Evolutionary conservation across 1,284 basidiomycete genomes (phyloP).

Genomic region (Cutaneotrichosporon sp.): DNA sequence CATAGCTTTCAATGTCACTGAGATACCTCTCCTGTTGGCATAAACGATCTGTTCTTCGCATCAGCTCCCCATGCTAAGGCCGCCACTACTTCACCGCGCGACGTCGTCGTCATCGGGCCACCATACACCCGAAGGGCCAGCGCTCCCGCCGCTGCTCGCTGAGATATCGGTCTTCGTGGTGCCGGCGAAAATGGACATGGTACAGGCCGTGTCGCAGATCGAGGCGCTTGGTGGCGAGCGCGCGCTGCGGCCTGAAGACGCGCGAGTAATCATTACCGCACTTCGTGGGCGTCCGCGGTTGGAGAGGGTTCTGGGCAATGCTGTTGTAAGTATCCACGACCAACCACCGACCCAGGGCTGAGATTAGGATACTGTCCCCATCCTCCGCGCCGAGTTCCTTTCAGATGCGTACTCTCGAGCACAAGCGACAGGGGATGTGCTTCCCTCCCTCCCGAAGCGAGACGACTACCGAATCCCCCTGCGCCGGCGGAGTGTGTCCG

Average conservation of each 20-base stretch:
- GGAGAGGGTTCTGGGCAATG: slow-evolving; percentile 29
- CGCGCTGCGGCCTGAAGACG: slow-evolving; percentile 27
- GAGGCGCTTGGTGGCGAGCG: slow-evolving; percentile 45
- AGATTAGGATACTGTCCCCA: slow-evolving; percentile 29
- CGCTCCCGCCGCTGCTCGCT: slow-evolving; percentile 40
- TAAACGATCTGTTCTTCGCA: not conserved
- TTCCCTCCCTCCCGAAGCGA: slow-evolving; percentile 23
- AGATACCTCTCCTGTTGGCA: no score
- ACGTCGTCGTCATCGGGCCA: slow-evolving; percentile 1
- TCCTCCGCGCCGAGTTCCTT: slow-evolving; percentile 37
- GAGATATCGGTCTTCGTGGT: slow-evolving; percentile 46
- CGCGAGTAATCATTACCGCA: slow-evolving; percentile 40
- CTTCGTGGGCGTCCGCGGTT: slow-evolving; percentile 45
- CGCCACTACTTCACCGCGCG: not conserved
- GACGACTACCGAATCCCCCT: slow-evolving; percentile 26
- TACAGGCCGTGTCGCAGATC: slow-evolving; percentile 29
- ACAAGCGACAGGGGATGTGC: not conserved
- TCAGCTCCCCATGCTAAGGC: not conserved
- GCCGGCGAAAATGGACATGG: slow-evolving; percentile 44
- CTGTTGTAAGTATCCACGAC: slow-evolving; percentile 7
- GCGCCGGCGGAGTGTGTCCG: slow-evolving; percentile 3
- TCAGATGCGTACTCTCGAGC: slow-evolving; percentile 31
- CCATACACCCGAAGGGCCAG: not conserved
- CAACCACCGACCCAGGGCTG: slow-evolving; percentile 2
- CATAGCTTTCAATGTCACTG: not conserved